Evolutionary conservation across 441 rosid species (phyloP).

Genomic region (Erodium trifolium): DNA sequence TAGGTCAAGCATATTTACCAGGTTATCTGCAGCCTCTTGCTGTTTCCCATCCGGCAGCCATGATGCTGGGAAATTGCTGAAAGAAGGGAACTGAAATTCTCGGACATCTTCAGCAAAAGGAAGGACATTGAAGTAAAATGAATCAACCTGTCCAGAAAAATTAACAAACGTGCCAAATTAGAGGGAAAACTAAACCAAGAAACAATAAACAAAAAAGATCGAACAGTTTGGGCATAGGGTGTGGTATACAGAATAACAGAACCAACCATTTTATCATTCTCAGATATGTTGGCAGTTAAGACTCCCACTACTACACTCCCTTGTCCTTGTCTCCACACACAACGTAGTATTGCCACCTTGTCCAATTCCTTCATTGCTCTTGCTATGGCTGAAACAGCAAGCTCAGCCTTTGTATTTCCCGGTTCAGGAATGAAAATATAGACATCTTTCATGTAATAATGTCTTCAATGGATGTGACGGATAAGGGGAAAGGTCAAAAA

Average conservation of each 20-base stretch:
- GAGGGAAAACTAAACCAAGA: constrained; percentile 14
- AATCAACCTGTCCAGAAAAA: constrained; percentile 59
- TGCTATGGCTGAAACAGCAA: constrained; percentile 82
- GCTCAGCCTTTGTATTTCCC: constrained; percentile 47
- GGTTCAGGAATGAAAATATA: constrained; percentile 74
- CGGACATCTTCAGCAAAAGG: constrained; percentile 90
- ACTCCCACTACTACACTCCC: constrained; percentile 67
- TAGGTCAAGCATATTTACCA: constrained; percentile 80
- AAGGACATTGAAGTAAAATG: constrained; percentile 76
- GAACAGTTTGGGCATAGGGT: constrained; percentile 3
- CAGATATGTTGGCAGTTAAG: constrained; percentile 68
- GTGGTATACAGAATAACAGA: constrained; percentile 9
- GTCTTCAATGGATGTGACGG: constrained; percentile 40
- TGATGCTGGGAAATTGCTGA: constrained; percentile 58
- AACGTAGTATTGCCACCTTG: constrained; percentile 75
- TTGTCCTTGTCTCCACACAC: constrained; percentile 93
- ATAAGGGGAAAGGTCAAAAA: constrained; percentile 17
- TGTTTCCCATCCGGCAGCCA: constrained; percentile 73
- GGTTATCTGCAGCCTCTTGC: constrained; percentile 71
- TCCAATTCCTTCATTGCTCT: constrained; percentile 80
- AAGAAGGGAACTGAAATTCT: constrained; percentile 83
- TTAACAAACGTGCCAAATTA: constrained; percentile 13
- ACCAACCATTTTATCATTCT: constrained; percentile 57
- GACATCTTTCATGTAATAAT: constrained; percentile 89
- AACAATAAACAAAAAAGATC: not conserved